Conservation (phyloP, 768 basidiomycete species). For the Kwoniella dejecticola region DNA sequence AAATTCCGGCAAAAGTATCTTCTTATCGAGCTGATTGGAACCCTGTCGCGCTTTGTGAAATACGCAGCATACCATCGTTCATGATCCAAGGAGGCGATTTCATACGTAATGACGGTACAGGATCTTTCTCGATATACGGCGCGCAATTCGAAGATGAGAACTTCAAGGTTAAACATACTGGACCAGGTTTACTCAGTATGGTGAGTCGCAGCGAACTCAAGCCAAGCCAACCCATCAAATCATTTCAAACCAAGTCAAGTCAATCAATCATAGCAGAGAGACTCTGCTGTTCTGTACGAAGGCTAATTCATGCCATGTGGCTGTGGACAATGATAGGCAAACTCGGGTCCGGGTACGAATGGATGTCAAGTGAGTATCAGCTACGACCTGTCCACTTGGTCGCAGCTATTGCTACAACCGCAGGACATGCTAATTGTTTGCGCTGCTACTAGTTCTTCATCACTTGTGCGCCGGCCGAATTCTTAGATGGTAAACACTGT, state of each 20-base stretch:
- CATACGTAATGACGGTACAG: constrained; percentile 90
- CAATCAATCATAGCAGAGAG: too few relatives aligned
- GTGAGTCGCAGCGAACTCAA: constrained; percentile 56
- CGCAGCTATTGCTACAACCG: too few relatives aligned
- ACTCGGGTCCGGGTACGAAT: constrained; percentile 91
- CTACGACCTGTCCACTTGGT: too few relatives aligned
- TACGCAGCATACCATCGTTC: constrained; percentile 63
- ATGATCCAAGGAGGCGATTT: constrained; percentile 99
- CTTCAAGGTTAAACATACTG: constrained; percentile 84
- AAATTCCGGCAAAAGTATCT: too few relatives aligned
- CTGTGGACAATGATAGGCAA: constrained; percentile 75
- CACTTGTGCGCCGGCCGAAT: constrained; percentile 90
- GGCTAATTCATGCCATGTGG: too few relatives aligned
- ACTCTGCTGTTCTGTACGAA: too few relatives aligned
- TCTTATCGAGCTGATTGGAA: too few relatives aligned
- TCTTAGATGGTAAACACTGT: constrained; percentile 69
- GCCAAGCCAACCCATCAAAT: neutral
- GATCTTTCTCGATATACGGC: constrained; percentile 95
- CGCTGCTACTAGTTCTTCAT: constrained; percentile 99
- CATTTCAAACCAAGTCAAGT: too few relatives aligned
- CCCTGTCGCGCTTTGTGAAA: too few relatives aligned
- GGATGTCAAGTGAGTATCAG: constrained; percentile 71
- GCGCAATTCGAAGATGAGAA: constrained; percentile 98
- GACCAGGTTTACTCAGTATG: constrained; percentile 88
- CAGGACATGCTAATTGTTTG: too few relatives aligned